These are phyloP conservation scores for Boletus edulis DNA, from an alignment of 768 basidiomycete genomes.

Conservation along the genomic window DNA sequence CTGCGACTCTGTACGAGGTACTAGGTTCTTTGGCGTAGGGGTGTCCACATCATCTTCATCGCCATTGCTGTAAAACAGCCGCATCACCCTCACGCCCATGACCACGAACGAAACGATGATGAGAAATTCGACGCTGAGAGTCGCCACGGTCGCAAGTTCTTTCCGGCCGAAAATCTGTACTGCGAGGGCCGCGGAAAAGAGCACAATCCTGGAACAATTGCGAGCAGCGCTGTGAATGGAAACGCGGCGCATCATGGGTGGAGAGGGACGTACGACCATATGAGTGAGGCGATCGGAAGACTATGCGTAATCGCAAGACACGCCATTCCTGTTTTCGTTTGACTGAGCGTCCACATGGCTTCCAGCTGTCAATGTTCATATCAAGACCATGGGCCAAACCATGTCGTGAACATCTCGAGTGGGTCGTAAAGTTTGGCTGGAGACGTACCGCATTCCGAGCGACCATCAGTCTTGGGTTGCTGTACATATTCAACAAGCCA, in stretches of 20 bases:
- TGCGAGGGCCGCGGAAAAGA: slow-evolving; percentile 8
- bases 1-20: not conserved
- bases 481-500: slow-evolving; percentile 10
- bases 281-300: slow-evolving; percentile 10
- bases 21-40: not conserved
- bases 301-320: slow-evolving; percentile 15
- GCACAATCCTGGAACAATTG: not conserved
- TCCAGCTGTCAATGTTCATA: not conserved
- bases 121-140: slow-evolving; percentile 6
- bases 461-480: not conserved
- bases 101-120: not conserved
- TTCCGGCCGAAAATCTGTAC: slow-evolving; percentile 6
- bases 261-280: slow-evolving; percentile 15
- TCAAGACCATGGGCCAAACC: too few species aligned
- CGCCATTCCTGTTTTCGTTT: slow-evolving; percentile 1
- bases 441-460: too few species aligned
- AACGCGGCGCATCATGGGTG: too few species aligned
- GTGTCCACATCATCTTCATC: not conserved
- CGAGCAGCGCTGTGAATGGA: not conserved
- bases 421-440: too few species aligned
- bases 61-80: not conserved
- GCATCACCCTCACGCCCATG: slow-evolving; percentile 1
- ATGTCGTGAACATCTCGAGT: too few species aligned
- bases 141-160: not conserved
- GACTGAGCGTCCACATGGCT: slow-evolving; percentile 1